These are phyloP conservation scores for Podospora australis DNA, from an alignment of 495 filamentous ascomycete species.

Conservation along the genomic window DNA sequence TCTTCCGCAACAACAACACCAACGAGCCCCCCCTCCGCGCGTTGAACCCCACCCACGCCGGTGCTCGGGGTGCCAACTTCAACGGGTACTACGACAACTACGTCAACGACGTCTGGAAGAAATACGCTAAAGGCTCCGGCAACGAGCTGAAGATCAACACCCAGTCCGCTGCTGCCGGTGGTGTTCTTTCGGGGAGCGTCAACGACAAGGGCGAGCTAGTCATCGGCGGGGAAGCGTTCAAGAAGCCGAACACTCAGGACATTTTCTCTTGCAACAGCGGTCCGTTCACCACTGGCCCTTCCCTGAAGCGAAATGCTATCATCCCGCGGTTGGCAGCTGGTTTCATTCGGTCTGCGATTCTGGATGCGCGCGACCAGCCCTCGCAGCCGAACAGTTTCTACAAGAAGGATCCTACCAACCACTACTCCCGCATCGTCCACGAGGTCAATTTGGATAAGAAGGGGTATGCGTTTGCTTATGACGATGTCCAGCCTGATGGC, in stretches of 20 bases:
- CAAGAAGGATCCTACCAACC: conserved; percentile 55
- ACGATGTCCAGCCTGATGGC: conserved; percentile 61
- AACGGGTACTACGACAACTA: conserved; percentile 58
- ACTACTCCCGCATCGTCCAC: conserved; percentile 67
- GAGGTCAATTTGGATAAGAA: conserved; percentile 54
- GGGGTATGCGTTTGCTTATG: conserved; percentile 79
- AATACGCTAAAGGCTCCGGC: conserved; percentile 8
- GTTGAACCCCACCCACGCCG: conserved; percentile 60
- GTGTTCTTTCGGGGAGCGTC: conserved; percentile 23
- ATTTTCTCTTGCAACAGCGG: conserved; percentile 69
- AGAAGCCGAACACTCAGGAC: conserved; percentile 53
- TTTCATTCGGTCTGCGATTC: conserved; percentile 58
- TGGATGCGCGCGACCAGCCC: conserved; percentile 45
- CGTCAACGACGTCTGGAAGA: conserved; percentile 55
- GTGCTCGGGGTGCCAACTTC: conserved; percentile 52
- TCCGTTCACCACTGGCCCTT: conserved; percentile 52
- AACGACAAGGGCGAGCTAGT: conserved; percentile 14
- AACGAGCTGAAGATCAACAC: conserved; percentile 33
- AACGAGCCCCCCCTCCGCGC: conserved; percentile 46
- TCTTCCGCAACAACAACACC: conserved; percentile 42
- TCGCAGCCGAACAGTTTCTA: conserved; percentile 50
- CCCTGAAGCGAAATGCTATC: conserved; percentile 53
- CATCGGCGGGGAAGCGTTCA: conserved; percentile 46
- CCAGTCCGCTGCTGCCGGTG: conserved; percentile 31
- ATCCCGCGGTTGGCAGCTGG: conserved; percentile 59